Conservation (phyloP, 345 rosid genomes). For the Linum usitatissimum region DNA sequence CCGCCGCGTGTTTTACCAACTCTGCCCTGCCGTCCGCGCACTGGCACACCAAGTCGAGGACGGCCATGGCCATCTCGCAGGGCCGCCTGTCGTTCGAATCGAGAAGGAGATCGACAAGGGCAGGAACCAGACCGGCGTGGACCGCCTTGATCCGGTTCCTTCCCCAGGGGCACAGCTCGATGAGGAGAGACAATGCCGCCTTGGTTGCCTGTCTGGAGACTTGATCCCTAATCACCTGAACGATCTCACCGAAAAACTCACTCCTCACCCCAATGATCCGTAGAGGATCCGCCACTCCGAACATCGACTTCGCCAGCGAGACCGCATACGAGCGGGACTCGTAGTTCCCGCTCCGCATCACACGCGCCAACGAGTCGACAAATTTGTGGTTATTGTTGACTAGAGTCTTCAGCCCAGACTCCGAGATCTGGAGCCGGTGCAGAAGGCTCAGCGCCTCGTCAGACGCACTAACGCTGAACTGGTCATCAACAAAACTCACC, state of each 20-base stretch:
- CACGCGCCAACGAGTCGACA: constrained; percentile 35
- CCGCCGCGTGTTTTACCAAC: constrained; percentile 50
- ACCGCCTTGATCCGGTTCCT: constrained; percentile 61
- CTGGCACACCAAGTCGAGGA: constrained; percentile 46
- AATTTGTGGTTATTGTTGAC: constrained; percentile 34
- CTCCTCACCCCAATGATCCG: constrained; percentile 29
- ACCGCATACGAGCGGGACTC: constrained; percentile 49
- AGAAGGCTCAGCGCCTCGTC: constrained; percentile 63
- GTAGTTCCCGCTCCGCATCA: constrained; percentile 36
- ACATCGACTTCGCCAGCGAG: constrained; percentile 28
- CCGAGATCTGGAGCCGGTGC: constrained; percentile 49
- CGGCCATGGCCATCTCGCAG: constrained; percentile 21
- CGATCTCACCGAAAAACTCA: constrained; percentile 35
- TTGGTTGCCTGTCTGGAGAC: constrained; percentile 54
- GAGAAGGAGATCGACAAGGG: constrained; percentile 55
- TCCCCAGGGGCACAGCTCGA: constrained; percentile 46
- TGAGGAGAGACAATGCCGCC: constrained; percentile 41
- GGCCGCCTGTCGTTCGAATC: constrained; percentile 40
- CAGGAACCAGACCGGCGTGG: constrained; percentile 42
- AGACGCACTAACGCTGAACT: constrained; percentile 16
- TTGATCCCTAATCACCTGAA: constrained; percentile 37
- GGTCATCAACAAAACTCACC: constrained; percentile 11
- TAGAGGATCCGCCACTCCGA: constrained; percentile 50
- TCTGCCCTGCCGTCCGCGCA: constrained; percentile 77
- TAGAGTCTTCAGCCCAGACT: constrained; percentile 46